Conservation (phyloP, 129 eudicot genomes). For the Flaveria bidentis region DNA sequence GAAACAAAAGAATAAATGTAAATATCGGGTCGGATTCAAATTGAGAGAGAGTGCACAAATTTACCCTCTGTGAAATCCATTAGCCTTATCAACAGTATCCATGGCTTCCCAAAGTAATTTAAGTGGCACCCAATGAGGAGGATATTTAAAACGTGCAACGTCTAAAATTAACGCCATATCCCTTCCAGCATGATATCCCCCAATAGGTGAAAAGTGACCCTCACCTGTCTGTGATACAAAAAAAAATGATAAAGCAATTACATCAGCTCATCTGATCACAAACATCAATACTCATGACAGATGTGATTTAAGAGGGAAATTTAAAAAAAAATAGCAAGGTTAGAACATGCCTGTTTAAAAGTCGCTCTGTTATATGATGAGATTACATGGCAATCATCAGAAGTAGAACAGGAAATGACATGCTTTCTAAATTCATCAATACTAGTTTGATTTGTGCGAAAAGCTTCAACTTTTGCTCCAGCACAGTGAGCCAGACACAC, state of each 20-base stretch:
- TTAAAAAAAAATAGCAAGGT: constrained; percentile 5
- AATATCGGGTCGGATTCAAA: constrained; percentile 3
- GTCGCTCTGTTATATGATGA: constrained; percentile 85
- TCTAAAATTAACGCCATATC: constrained; percentile 94
- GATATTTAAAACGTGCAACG: constrained; percentile 97
- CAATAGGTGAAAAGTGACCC: constrained; percentile 98
- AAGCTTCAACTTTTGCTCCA: constrained; percentile 91
- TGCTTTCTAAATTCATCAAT: constrained; percentile 79
- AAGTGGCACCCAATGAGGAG: constrained; percentile 99
- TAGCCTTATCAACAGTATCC: constrained; percentile 76
- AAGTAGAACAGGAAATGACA: constrained; percentile 74
- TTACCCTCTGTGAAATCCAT: constrained; percentile 88
- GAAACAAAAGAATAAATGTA: constrained; percentile 24
- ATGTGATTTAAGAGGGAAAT: constrained; percentile 3
- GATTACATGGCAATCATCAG: constrained; percentile 85
- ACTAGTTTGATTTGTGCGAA: constrained; percentile 71
- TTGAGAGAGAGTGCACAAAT: not conserved
- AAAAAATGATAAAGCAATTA: not conserved
- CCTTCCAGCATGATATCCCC: constrained; percentile 95
- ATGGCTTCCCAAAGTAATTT: constrained; percentile 98
- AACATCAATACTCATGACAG: not conserved
- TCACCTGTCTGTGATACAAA: constrained; percentile 72
- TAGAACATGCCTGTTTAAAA: constrained; percentile 68
- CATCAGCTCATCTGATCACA: constrained; percentile 15
- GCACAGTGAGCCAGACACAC: constrained; percentile 93